Percentiles rank a stretch among this genome's conserved stretches.
Conservation (phyloP, 2,329 filamentous ascomycete genomes). For the Rutstroemia sp. region DNA sequence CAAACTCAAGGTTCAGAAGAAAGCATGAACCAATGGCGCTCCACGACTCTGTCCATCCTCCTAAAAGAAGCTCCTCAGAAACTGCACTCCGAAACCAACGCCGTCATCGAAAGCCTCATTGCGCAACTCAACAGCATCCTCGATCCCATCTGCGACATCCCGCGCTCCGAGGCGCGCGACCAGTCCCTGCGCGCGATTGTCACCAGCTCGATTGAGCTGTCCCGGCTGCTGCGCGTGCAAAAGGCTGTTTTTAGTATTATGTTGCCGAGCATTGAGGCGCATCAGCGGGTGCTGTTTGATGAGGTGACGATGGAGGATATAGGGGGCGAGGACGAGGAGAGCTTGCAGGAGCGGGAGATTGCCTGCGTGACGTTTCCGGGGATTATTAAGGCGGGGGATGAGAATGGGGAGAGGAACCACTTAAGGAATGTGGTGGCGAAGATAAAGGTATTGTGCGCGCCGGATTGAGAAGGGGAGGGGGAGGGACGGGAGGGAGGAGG, state of each 20-base stretch:
- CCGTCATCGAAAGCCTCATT: conserved; percentile 37
- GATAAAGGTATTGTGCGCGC: conserved; percentile 52
- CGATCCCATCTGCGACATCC: conserved; percentile 35
- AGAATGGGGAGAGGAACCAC: conserved; percentile 53
- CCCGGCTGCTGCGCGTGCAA: conserved; percentile 49
- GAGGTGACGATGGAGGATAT: conserved; percentile 57
- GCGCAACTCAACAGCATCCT: conserved; percentile 42
- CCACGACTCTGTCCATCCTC: conserved; percentile 53
- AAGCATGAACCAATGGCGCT: conserved; percentile 58
- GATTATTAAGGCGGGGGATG: conserved; percentile 57
- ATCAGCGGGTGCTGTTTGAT: conserved; percentile 51
- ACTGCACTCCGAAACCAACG: conserved; percentile 39
- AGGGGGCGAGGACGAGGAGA: conserved; percentile 52
- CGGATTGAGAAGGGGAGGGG: conserved; percentile 17
- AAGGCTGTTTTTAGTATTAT: conserved; percentile 49
- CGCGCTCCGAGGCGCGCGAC: conserved; percentile 37
- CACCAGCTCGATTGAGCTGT: conserved; percentile 45
- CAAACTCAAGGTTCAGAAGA: conserved; percentile 36
- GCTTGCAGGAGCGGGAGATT: conserved; percentile 44
- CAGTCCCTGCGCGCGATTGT: conserved; percentile 46
- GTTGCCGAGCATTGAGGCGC: conserved; percentile 44
- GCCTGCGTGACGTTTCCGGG: conserved; percentile 58
- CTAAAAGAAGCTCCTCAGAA: conserved; percentile 43
- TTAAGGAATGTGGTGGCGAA: conserved; percentile 58
- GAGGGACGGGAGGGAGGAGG: neutral